Evolutionary conservation across 179 eudicot genomes (phyloP), one percentile per base, ranked within the genome.

Genomic region (Amaranthus tricolor): DNA sequence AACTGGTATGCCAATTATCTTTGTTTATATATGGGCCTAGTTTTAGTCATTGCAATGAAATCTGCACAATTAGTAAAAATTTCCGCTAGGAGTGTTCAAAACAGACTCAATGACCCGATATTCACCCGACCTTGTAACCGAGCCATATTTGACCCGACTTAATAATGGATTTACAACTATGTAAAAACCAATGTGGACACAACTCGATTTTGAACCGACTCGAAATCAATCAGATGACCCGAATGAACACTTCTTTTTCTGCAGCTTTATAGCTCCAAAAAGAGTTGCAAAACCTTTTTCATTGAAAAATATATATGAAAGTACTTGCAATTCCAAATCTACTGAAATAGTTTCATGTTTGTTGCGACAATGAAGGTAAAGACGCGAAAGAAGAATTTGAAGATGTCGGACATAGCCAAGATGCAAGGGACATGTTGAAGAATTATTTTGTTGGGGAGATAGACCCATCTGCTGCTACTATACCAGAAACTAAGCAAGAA

Each of bases 401-500:
- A 78, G 85, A 85, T 45, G 88, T 82, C 7, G 85, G 82, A 64
- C 85, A 82, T 76, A 85, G 85, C 72, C 57, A 82, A 76, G 81
- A 77, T 7, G 85, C 85, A 15, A 77, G 85, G 72, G 84, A 85
- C 58, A 61, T 77, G n/a, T 75, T 85, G 88, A 84, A 85, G 79
- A 73, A 73, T 56, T 77, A 62, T 72, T 75, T 70, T 69, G 74
- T 85, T 13, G 84, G 84, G 54, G 85, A 85, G 77, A 66, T 85
- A 40, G 84, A 80, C 52, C 78, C 87, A 16, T 9, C 84, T 53
- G 66, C 89, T 66, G 66, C 89, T 55, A 73, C 84, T 17, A 80
- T 88, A 58, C 89, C 90, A 0, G 79, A 88, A 75, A 85, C 85
- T 13, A 76, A 82, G 75, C 62, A 77, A 78, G 80, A 82, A 84